Conservation (phyloP, 1,139 yeast species). For the Kodamaea arcana region DNA sequence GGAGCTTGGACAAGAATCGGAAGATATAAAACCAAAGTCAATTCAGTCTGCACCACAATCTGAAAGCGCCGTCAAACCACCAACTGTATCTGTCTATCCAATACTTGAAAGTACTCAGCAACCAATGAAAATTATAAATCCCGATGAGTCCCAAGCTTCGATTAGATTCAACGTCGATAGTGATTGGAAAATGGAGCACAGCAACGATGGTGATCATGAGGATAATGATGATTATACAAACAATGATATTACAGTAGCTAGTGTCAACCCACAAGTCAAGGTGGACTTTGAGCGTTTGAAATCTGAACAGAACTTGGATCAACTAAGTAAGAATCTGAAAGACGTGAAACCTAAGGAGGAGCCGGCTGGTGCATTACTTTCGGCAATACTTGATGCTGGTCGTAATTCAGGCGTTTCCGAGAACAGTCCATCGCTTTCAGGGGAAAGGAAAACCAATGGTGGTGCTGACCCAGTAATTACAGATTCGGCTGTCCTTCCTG, state of each 20-base stretch:
- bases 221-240: conserved; percentile 26
- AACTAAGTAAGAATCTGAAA: neutral
- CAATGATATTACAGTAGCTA: conserved; percentile 8
- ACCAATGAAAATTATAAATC: conserved; percentile 4
- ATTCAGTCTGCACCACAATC: neutral
- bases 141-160: conserved; percentile 18
- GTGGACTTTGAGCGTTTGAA: conserved; percentile 14
- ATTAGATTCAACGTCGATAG: conserved; percentile 34
- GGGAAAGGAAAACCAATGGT: neutral
- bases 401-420: neutral
- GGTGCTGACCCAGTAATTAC: neutral
- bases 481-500: neutral
- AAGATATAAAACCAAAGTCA: neutral
- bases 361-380: neutral
- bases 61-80: neutral
- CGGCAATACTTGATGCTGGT: neutral
- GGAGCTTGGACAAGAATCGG: neutral
- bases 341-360: too few relatives aligned
- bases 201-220: conserved; percentile 42
- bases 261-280: conserved; percentile 6
- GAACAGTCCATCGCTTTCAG: neutral
- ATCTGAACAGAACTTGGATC: conserved; percentile 4
- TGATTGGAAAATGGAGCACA: conserved; percentile 41
- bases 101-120: conserved; percentile 1
- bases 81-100: conserved; percentile 3